These are phyloP conservation scores for Didymosphaeria variabile DNA, from an alignment of 2,329 filamentous ascomycete species.

Conservation along the genomic window DNA sequence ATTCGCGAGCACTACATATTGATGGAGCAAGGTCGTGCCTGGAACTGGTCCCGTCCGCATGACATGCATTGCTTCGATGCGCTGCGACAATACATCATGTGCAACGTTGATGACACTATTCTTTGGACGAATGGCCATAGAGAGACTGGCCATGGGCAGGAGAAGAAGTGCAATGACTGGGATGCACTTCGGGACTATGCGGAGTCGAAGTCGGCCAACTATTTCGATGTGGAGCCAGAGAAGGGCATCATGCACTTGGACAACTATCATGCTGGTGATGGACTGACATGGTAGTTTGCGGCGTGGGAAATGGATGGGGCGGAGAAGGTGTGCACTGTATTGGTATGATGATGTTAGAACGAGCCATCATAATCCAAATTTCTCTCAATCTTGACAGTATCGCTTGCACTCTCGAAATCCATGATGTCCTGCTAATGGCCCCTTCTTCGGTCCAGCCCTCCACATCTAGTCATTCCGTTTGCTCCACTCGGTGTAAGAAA, in stretches of 20 bases:
- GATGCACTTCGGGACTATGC: conserved; percentile 18
- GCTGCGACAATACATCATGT: conserved; percentile 19
- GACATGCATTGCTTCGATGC: conserved; percentile 19
- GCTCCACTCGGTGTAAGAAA: background rate
- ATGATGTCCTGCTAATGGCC: too few relatives aligned
- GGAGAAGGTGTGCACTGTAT: background rate
- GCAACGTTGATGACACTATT: conserved; percentile 18
- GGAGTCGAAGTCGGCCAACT: conserved; percentile 15
- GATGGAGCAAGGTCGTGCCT: conserved; percentile 5
- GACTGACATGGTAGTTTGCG: conserved; percentile 4
- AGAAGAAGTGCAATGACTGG: conserved; percentile 18
- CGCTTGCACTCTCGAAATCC: background rate
- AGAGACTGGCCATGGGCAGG: conserved; percentile 14
- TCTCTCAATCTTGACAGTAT: background rate
- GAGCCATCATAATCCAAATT: background rate
- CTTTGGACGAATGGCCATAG: conserved; percentile 17
- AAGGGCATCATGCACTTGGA: conserved; percentile 15
- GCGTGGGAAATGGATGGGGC: background rate
- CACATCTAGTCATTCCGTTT: background rate
- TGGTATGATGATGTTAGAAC: too few relatives aligned
- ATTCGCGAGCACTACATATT: conserved; percentile 5
- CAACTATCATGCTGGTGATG: conserved; percentile 17
- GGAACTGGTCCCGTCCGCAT: conserved; percentile 17
- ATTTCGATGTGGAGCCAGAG: conserved; percentile 18
- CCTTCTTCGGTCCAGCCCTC: background rate